These are phyloP conservation scores for Quercus alba DNA, from an alignment of 306 rosid species.

Conservation along the genomic window DNA sequence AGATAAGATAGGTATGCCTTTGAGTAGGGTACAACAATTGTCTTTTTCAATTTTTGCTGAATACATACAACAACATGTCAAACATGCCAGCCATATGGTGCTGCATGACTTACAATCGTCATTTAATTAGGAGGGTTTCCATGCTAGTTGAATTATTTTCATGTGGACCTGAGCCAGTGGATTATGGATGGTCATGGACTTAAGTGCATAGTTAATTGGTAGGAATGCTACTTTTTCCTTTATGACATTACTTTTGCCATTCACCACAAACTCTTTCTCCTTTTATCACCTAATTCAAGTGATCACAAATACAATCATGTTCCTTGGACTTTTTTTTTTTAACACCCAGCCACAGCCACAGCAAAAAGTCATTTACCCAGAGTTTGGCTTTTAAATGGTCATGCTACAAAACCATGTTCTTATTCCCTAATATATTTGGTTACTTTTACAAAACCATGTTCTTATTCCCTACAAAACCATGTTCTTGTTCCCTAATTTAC, in stretches of 20 bases:
- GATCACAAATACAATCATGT: neutral
- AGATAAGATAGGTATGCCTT: neutral
- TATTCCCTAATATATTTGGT: neutral
- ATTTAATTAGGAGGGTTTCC: neutral
- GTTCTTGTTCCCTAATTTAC: too few species aligned
- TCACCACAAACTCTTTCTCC: neutral
- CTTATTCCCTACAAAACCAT: too few species aligned
- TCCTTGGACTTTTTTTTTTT: neutral
- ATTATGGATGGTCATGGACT: neutral
- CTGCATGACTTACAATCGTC: constrained; percentile 1
- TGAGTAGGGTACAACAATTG: neutral
- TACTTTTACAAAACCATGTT: neutral
- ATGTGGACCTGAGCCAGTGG: neutral
- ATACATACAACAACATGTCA: too few species aligned
- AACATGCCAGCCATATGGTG: constrained; percentile 13
- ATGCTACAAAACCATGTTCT: neutral
- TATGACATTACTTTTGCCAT: neutral
- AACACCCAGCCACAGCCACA: neutral
- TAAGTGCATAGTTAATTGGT: neutral
- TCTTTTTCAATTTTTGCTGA: too few species aligned
- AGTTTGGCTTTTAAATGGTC: neutral
- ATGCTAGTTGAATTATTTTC: constrained; percentile 11
- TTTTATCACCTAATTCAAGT: neutral
- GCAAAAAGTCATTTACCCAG: neutral
- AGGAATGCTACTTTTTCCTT: neutral